Percentiles rank a stretch among this genome's conserved stretches.
phyloP scores from a whole-genome alignment of 1,284 basidiomycete species.

The Apiotrichum porosum region DNA sequence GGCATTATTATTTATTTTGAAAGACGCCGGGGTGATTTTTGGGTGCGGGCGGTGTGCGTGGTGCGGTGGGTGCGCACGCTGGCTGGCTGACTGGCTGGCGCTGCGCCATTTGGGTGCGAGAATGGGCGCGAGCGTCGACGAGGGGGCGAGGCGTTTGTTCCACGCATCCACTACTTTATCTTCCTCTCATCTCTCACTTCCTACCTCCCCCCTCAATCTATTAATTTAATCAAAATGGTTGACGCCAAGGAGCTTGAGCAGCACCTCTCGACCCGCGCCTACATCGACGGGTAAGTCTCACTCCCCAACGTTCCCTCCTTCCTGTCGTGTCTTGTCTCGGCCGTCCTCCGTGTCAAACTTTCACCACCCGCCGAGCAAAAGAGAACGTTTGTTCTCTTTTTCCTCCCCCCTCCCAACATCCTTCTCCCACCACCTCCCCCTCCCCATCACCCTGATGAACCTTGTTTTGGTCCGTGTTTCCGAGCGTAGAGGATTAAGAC shows the following conservation, averaged over 20 bases:
- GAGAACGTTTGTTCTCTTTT: neutral
- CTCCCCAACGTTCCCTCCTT: neutral
- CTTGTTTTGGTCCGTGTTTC: slow-evolving; percentile 98
- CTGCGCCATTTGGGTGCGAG: neutral
- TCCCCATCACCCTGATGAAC: slow-evolving; percentile 59
- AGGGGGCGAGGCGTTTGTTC: neutral
- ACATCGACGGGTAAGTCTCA: slow-evolving; percentile 41
- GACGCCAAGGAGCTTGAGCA: slow-evolving; percentile 73
- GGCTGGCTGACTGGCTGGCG: neutral
- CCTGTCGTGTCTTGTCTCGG: neutral
- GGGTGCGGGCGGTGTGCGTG: no score
- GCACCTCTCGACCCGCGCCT: slow-evolving; percentile 61
- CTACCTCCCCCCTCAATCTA: slow-evolving; percentile 1
- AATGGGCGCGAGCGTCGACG: neutral
- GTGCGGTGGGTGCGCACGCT: neutral
- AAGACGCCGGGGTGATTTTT: no score
- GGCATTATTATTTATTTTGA: no score
- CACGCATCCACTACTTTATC: neutral
- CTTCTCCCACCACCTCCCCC: neutral
- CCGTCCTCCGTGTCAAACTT: neutral
- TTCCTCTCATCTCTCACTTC: slow-evolving; percentile 7
- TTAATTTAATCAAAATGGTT: slow-evolving; percentile 56
- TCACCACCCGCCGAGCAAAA: no score
- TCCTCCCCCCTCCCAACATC: neutral
- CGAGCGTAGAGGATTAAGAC: slow-evolving; percentile 91